Conservation (phyloP, 2,329 filamentous ascomycete species). For the Fusarium sp. region DNA sequence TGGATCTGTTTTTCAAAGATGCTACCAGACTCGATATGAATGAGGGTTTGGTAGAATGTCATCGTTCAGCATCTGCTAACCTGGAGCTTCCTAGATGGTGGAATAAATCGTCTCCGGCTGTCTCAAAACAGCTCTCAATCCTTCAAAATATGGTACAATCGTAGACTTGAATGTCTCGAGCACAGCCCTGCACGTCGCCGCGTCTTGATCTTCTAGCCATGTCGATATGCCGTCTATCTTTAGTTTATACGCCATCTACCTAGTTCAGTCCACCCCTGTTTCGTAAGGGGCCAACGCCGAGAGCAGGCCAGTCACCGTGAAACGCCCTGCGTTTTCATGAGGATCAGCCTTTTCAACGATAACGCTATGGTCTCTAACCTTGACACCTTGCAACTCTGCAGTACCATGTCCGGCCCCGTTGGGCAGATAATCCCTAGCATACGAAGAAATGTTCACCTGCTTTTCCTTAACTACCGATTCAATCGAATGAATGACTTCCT, state of each 20-base stretch:
- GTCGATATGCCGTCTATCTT: neutral
- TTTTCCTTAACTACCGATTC: slow-evolving; percentile 20
- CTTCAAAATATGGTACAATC: neutral
- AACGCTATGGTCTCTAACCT: slow-evolving; percentile 32
- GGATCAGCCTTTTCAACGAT: slow-evolving; percentile 8
- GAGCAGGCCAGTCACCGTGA: slow-evolving; percentile 20
- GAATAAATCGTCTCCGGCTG: neutral
- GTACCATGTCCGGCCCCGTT: neutral
- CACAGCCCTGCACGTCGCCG: neutral
- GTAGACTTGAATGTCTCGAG: neutral
- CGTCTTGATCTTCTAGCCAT: neutral
- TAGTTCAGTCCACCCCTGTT: neutral
- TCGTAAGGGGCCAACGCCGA: slow-evolving; percentile 15
- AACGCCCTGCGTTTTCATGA: neutral
- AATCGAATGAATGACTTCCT: slow-evolving; percentile 24
- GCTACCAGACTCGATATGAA: too few relatives aligned
- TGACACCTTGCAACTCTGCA: slow-evolving; percentile 16
- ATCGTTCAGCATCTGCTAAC: too few relatives aligned
- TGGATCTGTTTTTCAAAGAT: too few relatives aligned
- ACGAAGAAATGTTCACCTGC: slow-evolving; percentile 11
- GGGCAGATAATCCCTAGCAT: slow-evolving; percentile 25
- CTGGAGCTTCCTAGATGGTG: neutral
- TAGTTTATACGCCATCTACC: neutral
- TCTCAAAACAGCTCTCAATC: neutral
- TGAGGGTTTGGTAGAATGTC: too few relatives aligned